Conservation (phyloP, 2,329 filamentous ascomycete genomes). For the Botrytis fragariae region DNA sequence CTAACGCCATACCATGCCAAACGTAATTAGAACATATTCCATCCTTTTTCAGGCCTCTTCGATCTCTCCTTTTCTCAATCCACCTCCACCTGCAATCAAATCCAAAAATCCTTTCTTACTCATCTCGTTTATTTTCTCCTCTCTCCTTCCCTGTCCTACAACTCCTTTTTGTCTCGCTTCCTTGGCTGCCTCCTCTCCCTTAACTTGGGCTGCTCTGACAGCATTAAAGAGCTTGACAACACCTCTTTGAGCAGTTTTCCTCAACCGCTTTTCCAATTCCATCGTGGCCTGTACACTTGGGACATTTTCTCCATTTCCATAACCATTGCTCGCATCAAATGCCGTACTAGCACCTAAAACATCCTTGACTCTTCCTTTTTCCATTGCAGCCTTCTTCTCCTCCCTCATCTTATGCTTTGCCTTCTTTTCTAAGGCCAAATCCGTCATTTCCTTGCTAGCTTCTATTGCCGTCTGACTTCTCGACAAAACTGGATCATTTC, state of each 20-base stretch:
- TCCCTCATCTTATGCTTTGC: conserved; percentile 75
- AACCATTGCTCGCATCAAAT: conserved; percentile 50
- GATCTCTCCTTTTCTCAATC: conserved; percentile 56
- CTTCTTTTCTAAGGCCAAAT: conserved; percentile 76
- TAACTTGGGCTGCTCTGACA: conserved; percentile 86
- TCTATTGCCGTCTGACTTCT: conserved; percentile 74
- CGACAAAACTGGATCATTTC: conserved; percentile 86
- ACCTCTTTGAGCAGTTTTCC: conserved; percentile 87
- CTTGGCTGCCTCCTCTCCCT: conserved; percentile 74
- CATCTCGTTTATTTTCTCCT: conserved; percentile 92
- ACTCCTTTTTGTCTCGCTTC: conserved; percentile 68
- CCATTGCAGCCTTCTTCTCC: conserved; percentile 73
- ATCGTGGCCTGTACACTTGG: conserved; percentile 55
- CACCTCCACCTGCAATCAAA: conserved; percentile 68
- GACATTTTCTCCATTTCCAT: conserved; percentile 37
- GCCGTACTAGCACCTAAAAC: conserved; percentile 62
- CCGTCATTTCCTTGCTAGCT: conserved; percentile 68
- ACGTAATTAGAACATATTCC: conserved; percentile 16
- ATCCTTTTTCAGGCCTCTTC: conserved; percentile 37
- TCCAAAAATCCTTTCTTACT: conserved; percentile 96
- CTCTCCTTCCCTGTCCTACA: conserved; percentile 73
- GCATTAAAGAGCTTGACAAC: conserved; percentile 97
- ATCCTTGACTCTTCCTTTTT: conserved; percentile 86
- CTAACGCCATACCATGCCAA: conserved; percentile 28
- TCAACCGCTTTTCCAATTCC: conserved; percentile 74